A percentile compares a stretch with the other conserved stretches of the same genome.
Evolutionary conservation across 2,329 filamentous ascomycete genomes (phyloP).

Genomic region (Trichoderma aggressivum): DNA sequence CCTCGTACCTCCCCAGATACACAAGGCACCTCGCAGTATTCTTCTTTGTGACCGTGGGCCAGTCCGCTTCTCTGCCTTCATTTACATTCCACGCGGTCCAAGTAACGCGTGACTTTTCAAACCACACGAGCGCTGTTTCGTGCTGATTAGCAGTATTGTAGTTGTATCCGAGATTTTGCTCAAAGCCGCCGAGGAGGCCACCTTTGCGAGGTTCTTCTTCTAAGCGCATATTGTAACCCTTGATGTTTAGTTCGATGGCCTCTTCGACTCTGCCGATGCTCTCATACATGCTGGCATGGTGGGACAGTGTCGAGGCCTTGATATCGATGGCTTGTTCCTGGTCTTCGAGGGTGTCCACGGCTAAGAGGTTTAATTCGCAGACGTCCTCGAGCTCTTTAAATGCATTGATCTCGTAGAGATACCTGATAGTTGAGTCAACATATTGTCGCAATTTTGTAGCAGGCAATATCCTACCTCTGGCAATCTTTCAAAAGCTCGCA

Average conservation of each 20-base stretch:
- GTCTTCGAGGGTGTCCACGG: neutral
- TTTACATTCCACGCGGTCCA: neutral
- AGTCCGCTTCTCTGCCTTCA: neutral
- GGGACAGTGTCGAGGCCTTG: neutral
- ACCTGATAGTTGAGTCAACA: neutral
- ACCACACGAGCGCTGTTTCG: neutral
- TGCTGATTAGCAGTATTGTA: neutral
- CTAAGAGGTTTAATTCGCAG: neutral
- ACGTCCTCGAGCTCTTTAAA: neutral
- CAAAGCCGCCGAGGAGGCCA: neutral
- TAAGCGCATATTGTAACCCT: neutral
- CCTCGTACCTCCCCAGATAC: neutral
- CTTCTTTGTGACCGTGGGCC: neutral
- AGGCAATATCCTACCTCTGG: neutral
- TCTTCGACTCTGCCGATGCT: neutral
- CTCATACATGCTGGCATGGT: neutral
- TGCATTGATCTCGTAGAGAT: neutral
- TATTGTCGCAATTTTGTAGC: neutral
- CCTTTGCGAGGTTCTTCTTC: neutral
- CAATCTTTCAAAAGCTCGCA: neutral
- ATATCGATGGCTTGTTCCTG: neutral
- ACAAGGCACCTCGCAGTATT: neutral
- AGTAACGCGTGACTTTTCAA: neutral
- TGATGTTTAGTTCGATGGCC: neutral
- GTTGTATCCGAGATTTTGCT: neutral